Evolutionary conservation across 768 basidiomycete species (phyloP).

Genomic region (Tulasnella sp.): DNA sequence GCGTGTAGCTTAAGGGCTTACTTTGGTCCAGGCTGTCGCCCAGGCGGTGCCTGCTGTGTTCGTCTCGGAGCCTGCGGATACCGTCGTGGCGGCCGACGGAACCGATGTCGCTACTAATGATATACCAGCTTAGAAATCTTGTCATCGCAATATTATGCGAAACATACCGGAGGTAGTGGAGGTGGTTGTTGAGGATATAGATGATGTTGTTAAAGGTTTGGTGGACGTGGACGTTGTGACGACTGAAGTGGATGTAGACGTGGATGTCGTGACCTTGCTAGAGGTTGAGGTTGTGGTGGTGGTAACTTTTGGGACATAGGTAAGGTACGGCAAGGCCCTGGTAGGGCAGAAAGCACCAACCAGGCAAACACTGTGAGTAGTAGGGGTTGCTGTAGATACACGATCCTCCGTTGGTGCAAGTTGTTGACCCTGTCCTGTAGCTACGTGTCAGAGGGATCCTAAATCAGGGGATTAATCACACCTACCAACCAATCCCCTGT

Average conservation of each 20-base stretch:
- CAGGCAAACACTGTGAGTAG: conserved; percentile 44
- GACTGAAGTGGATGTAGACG: conserved; percentile 16
- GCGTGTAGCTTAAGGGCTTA: conserved; percentile 17
- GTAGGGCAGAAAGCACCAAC: conserved; percentile 26
- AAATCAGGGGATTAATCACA: too few species aligned
- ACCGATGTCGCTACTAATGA: not conserved
- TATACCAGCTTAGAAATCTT: conserved; percentile 4
- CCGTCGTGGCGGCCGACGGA: not conserved
- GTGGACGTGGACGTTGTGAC: conserved; percentile 14
- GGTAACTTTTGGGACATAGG: not conserved
- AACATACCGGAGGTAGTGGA: not conserved
- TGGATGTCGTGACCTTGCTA: not conserved
- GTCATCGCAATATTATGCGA: not conserved
- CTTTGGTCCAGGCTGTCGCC: conserved; percentile 45
- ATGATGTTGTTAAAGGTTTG: conserved; percentile 5
- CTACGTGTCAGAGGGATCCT: not conserved
- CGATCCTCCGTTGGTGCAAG: conserved; percentile 37
- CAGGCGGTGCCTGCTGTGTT: conserved; percentile 29
- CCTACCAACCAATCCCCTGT: too few species aligned
- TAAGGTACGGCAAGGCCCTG: conserved; percentile 17
- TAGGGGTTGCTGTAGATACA: conserved; percentile 38
- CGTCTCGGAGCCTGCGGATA: conserved; percentile 18
- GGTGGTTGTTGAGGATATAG: conserved; percentile 1
- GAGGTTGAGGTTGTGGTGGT: conserved; percentile 23
- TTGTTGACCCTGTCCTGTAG: conserved; percentile 37